Evolutionary conservation across 2,329 filamentous ascomycete genomes (phyloP), one percentile per base, ranked within the genome.

Genomic region (Nothopassalora personata): DNA sequence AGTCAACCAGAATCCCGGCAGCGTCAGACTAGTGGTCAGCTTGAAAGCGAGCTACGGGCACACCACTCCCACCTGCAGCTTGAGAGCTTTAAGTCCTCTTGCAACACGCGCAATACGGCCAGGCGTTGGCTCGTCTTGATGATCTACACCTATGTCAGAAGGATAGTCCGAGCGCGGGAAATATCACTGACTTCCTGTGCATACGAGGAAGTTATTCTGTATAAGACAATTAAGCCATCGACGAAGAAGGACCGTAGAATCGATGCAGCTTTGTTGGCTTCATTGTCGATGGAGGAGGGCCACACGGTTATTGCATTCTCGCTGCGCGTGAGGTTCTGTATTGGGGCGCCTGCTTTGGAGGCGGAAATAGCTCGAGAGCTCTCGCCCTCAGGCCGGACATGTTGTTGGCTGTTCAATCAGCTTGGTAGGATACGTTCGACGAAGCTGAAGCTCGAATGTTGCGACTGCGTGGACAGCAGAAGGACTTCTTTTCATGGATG

Each of bases 201-300:
- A 28, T 31, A 53, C 8, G 31, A 8, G 6, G 9, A 31, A 3
- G 4, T 7, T 5, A 31, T 53, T 15, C 50, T 53, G 31, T 53
- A 53, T 15, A 31, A 31, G 5, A 53, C 50, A 27, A 53, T 43
- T 7, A 39, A 39, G 8, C 50, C 50, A 27, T 53, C 50, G 15
- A 53, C 30, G 5, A 53, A 53, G 50, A 53, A 53, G 3, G 50
- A 53, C 8, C 31, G 50, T 31, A 53, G 30, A 9, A 53, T 53
- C 13, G 10, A 19, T 4, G 50, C 50, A 15, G 50, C 50, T 9
- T 53, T 53, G 31, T 53, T 15, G 19, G 50, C 30, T 36, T 36
- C 30, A 39, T 39, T 23, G 15, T 43, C 50, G 19, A 53, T 13
- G 4, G 3, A 19, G 6, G 10, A 13, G 10, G 50, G 50, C 50